phyloP scores from a whole-genome alignment of 1,284 basidiomycete genomes.

The Bondarzewia mesenterica region DNA sequence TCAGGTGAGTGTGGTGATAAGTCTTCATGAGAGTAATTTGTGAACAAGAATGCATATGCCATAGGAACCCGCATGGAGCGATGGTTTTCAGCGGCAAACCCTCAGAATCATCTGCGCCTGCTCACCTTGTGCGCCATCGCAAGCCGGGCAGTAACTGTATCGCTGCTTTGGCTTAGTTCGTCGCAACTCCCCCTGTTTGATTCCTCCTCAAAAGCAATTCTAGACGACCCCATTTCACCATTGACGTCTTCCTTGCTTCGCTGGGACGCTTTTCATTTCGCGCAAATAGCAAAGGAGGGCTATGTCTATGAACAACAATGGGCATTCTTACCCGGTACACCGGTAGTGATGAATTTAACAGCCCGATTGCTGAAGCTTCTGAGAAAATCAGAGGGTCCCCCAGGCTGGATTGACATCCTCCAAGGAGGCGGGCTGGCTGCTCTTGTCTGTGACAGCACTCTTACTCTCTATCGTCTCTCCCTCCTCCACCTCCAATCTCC shows the following conservation, averaged over 20 bases:
- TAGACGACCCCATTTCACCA: constrained; percentile 14
- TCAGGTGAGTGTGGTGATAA: no score
- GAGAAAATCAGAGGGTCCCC: background rate
- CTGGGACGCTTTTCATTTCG: constrained; percentile 89
- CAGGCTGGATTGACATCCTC: constrained; percentile 20
- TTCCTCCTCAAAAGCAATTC: constrained; percentile 32
- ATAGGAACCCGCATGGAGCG: no score
- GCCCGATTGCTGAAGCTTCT: constrained; percentile 19
- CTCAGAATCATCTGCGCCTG: constrained; percentile 5
- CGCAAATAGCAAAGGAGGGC: constrained; percentile 51
- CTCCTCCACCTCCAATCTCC: constrained; percentile 44
- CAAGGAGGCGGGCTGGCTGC: constrained; percentile 32
- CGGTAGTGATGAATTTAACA: constrained; percentile 41
- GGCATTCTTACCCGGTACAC: constrained; percentile 79
- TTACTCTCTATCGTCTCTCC: constrained; percentile 58
- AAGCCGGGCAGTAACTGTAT: constrained; percentile 25
- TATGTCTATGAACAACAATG: constrained; percentile 80
- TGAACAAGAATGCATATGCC: no score
- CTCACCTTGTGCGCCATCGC: constrained; percentile 11
- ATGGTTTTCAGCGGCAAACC: no score
- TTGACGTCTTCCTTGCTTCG: constrained; percentile 42
- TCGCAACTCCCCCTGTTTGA: constrained; percentile 34
- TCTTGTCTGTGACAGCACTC: constrained; percentile 36
- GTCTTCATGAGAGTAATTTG: no score
- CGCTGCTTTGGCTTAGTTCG: constrained; percentile 21